phyloP scores from a whole-genome alignment of 1,284 basidiomycete species.

The Sporisorium sorghi region DNA sequence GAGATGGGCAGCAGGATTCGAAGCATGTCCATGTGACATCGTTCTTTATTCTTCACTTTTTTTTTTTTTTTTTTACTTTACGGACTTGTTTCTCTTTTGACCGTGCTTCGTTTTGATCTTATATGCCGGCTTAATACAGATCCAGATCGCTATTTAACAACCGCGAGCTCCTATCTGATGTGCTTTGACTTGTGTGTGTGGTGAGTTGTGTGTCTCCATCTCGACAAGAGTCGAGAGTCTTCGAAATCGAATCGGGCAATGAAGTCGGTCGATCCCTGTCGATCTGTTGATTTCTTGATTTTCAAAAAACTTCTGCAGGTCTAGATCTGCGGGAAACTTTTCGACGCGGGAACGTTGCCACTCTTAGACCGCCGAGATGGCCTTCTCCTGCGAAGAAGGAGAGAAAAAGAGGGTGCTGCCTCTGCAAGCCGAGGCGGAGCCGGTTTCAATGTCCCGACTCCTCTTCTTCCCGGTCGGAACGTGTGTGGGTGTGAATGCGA shows the following conservation, averaged over 20 bases:
- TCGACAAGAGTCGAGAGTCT: too few relatives aligned
- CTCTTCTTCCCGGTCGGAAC: not conserved
- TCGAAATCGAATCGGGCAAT: not conserved
- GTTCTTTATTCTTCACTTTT: too few relatives aligned
- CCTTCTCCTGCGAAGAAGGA: too few relatives aligned
- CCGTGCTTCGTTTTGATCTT: not conserved
- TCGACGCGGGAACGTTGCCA: not conserved
- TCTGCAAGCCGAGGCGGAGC: too few relatives aligned
- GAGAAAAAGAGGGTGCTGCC: not conserved
- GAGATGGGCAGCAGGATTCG: slow-evolving; percentile 54
- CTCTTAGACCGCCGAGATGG: not conserved
- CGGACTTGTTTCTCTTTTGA: slow-evolving; percentile 1
- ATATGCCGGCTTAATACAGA: not conserved
- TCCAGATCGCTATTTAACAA: too few relatives aligned
- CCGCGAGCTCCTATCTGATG: too few relatives aligned
- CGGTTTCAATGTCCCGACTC: not conserved
- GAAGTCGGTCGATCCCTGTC: not conserved
- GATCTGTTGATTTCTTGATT: not conserved
- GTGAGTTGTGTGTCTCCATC: not conserved
- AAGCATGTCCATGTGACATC: slow-evolving; percentile 64
- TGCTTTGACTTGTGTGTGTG: not conserved
- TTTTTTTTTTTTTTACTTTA: not conserved
- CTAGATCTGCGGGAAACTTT: not conserved
- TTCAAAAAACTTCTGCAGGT: not conserved
- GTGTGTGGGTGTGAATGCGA: not conserved